Evolutionary conservation across 352 stramenopile species (phyloP), one percentile per base, ranked within the genome.

Genomic region (Elongisporangium senticosum): DNA sequence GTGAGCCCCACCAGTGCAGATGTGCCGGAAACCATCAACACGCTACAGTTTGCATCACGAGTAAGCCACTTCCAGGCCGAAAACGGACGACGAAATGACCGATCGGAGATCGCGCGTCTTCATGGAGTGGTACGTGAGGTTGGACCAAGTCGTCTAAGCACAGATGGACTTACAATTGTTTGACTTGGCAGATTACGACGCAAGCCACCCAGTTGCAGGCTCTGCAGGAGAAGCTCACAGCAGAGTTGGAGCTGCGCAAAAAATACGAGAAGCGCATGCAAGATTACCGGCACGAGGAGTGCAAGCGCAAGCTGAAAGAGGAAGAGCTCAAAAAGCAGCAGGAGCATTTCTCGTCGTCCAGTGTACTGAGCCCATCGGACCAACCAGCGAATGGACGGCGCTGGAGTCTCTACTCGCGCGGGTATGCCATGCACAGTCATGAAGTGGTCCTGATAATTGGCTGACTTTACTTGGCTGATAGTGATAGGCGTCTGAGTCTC

Each of bases 261-360:
- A 91, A 91, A 53, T 93, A 86, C 54, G 83, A 93, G 40, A 87
- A 86, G 60, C 69, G 79, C 0, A 65, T 90, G 0, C 75, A 90
- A 55, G 81, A 90, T 47, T 90, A 93, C 24, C 71, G 81, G 3
- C 77, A 89, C 21, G 75, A 89, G 39, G 79, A 89, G 13, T 63
- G 77, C 28, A 67, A 71, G 5, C 69, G 82, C 51, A 73, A 64
- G 23, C 56, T 65, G 4, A 83, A 79, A 57, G 75, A 82, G 4
- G 75, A 86, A 17, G 75, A 86, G 14, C 64, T 68, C 10, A 84
- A 69, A 53, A 69, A 68, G 53, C 62, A 72, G 55, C 63, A 75
- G 33, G 62, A 61, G 51, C 75, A 77, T 10, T 63, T 72, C 37
- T 63, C 60, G 43, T 80, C 74, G 0, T 64, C 73, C 11, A 70